Conservation (phyloP, 495 filamentous ascomycete species). For the Tetracladium marchalianum region DNA sequence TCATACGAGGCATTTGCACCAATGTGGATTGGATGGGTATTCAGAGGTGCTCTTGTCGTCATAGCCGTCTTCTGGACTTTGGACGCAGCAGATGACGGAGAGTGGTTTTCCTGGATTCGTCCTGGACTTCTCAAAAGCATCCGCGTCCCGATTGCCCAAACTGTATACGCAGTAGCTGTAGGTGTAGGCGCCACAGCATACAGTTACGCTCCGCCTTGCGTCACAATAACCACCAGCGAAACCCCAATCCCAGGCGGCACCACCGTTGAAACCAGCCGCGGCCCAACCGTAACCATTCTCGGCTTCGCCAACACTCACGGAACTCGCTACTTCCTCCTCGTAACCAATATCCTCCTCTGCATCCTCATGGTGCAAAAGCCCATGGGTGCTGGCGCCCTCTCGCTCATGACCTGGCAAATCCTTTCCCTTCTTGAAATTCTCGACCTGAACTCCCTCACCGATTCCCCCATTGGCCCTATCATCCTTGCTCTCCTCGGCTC, state of each 20-base stretch:
- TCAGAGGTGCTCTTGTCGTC: conserved; percentile 67
- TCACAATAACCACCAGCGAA: conserved; percentile 12
- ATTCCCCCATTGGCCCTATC: conserved; percentile 69
- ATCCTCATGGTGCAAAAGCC: conserved; percentile 83
- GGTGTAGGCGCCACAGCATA: conserved; percentile 57
- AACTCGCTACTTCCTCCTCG: conserved; percentile 78
- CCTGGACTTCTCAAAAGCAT: conserved; percentile 55
- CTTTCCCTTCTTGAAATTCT: conserved; percentile 82
- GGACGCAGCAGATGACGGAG: conserved; percentile 81
- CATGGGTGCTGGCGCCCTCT: conserved; percentile 81
- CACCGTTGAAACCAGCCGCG: conserved; percentile 13
- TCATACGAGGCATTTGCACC: conserved; percentile 80
- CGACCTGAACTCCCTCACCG: conserved; percentile 59
- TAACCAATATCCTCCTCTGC: conserved; percentile 63
- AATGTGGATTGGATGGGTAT: conserved; percentile 70
- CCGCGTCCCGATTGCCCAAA: conserved; percentile 66
- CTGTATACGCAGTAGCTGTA: conserved; percentile 50
- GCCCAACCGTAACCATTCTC: conserved; percentile 60
- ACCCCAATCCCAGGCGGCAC: conserved; percentile 2
- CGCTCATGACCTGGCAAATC: conserved; percentile 71
- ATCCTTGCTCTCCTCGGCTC: conserved; percentile 77
- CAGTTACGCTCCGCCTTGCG: conserved; percentile 32
- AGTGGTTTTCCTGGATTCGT: conserved; percentile 61
- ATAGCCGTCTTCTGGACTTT: conserved; percentile 79
- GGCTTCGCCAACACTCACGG: conserved; percentile 91